Percentiles rank a stretch among this genome's conserved stretches.
Conservation (phyloP, 352 stramenopile genomes). For the Phytopythium sindhum region DNA sequence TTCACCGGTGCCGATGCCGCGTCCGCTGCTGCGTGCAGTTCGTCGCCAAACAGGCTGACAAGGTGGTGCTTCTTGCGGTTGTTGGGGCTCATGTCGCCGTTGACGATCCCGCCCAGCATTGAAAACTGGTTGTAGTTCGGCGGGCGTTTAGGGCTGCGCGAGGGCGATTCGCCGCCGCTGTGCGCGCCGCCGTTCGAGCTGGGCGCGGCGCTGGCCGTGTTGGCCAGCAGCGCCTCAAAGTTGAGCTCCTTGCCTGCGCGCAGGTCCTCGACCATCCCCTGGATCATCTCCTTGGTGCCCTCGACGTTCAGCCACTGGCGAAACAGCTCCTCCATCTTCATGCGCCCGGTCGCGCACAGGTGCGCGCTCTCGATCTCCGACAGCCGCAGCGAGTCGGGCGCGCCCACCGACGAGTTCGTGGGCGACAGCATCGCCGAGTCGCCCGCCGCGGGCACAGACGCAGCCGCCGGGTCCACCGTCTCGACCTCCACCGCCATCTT, state of each 20-base stretch:
- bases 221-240: slow-evolving; percentile 30
- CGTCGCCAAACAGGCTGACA: slow-evolving; percentile 76
- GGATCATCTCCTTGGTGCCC: slow-evolving; percentile 83
- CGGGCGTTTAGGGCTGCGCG: slow-evolving; percentile 75
- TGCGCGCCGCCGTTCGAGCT: slow-evolving; percentile 8
- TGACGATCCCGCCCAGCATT: slow-evolving; percentile 17
- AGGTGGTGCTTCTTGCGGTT: slow-evolving; percentile 56
- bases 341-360: slow-evolving; percentile 66
- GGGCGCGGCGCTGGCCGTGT: slow-evolving; percentile 6
- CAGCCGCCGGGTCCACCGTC: slow-evolving; percentile 10
- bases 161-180: slow-evolving; percentile 41
- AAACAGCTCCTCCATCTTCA: slow-evolving; percentile 89
- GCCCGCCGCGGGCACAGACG: background rate
- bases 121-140: slow-evolving; percentile 78
- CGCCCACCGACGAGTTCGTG: slow-evolving; percentile 24
- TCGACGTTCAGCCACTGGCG: slow-evolving; percentile 86
- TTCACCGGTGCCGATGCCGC: slow-evolving; percentile 8
- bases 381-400: slow-evolving; percentile 54
- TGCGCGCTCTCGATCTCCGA: slow-evolving; percentile 83
- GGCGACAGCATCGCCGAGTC: slow-evolving; percentile 64
- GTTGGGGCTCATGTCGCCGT: slow-evolving; percentile 33
- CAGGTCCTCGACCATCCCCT: slow-evolving; percentile 73
- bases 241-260: slow-evolving; percentile 71
- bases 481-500: slow-evolving; percentile 56
- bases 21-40: slow-evolving; percentile 40